Percentiles rank a stretch among this genome's conserved stretches.
These are phyloP conservation scores for Penicillium paxilli DNA, from an alignment of 495 filamentous ascomycete genomes.

Conservation along the genomic window DNA sequence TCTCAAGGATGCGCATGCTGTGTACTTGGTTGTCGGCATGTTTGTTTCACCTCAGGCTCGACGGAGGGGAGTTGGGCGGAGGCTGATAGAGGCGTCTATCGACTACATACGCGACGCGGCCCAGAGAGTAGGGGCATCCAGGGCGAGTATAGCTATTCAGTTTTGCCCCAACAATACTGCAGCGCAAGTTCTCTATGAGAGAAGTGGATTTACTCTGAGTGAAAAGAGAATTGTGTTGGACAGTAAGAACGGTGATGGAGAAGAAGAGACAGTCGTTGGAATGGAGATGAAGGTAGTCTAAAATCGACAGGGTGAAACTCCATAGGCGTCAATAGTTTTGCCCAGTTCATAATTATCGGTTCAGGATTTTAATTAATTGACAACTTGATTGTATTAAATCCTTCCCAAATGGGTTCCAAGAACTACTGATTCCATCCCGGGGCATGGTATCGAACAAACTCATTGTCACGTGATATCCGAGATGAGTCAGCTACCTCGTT, in stretches of 20 bases:
- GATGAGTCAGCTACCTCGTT: constrained; percentile 22
- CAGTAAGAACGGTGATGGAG: neutral
- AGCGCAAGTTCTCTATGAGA: constrained; percentile 46
- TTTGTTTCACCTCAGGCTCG: constrained; percentile 47
- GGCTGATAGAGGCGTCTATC: constrained; percentile 37
- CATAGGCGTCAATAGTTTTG: too few relatives aligned
- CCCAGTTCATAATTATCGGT: too few relatives aligned
- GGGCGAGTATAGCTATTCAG: constrained; percentile 29
- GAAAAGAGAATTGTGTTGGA: constrained; percentile 20
- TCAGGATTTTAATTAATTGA: too few relatives aligned
- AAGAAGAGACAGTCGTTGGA: neutral
- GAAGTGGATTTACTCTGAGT: constrained; percentile 38
- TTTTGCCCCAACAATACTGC: constrained; percentile 34
- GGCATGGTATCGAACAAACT: too few relatives aligned
- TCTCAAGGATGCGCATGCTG: constrained; percentile 22
- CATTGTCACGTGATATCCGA: neutral
- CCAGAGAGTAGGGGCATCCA: constrained; percentile 7
- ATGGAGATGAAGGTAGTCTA: constrained; percentile 2
- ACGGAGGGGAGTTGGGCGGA: constrained; percentile 40
- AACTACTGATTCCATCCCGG: too few relatives aligned
- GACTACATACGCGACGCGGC: constrained; percentile 27
- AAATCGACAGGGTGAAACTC: too few relatives aligned
- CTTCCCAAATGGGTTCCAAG: too few relatives aligned
- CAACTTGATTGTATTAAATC: too few relatives aligned
- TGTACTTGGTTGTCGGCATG: constrained; percentile 34